Base-by-base conservation (phyloP, 805 yeast species). In the Lachancea meyersii region DNA sequence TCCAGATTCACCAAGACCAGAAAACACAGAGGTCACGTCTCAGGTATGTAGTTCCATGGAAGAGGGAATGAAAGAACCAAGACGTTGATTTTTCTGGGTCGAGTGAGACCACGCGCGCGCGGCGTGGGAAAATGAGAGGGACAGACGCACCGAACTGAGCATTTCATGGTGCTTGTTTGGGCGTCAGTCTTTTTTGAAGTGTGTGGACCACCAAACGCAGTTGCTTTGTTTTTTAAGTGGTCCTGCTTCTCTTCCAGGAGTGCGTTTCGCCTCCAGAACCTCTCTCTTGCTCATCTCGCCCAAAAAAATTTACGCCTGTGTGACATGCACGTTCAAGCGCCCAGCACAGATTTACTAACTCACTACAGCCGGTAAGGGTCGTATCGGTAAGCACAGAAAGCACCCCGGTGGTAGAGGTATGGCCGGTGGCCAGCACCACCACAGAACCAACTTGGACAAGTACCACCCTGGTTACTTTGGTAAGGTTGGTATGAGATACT, bases 401-500 rank as follows among this genome's bases (percentile, higher is more conserved):
- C 93, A 86, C 68, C 97, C 98, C 61, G 98, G 98, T 93, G 98
- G 98, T 79, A 89, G 97, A 79, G 99, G 99, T 93, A 91, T 77
- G 89, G 99, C 99, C 72, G 99, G 99, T 91, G 99, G 99, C 87
- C 91, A 80, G 78, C 97, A 91, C 77, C 99, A 93, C 78, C 98
- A 93, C 96, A 87, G 99, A 82, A 89, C 93, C 74, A 93, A 93
- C 82, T 76, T 93, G 79, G 99, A 93, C 76, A 93, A 91, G 77
- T 93, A 86, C 96, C 99, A 93, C 76, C 98, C 98, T 69, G 99
- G 99, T 88, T 93, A 93, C 91, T 93, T 93, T 79, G 99, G 99
- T 86, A 94, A 93, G 80, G 97, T 93, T 72, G 99, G 99, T 89
- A 91, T 91, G 97, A 87, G 98, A 85, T 83, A 85, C 83, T 91